Evolutionary conservation across 306 rosid genomes (phyloP), one percentile per base, ranked within the genome.

Genomic region (Chamaecrista fasciculata): DNA sequence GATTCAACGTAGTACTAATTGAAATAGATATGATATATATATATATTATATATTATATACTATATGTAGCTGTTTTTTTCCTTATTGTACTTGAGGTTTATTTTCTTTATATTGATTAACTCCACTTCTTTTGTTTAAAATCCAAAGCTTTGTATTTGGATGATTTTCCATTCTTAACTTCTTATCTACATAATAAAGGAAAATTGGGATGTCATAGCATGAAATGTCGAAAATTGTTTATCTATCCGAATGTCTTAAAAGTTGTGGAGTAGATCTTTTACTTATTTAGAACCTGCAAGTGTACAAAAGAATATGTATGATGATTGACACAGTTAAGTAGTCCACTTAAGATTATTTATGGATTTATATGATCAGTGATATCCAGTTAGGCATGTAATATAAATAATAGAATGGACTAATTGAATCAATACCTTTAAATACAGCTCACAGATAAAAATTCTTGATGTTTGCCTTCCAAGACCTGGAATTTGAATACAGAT

Each of bases 241-340:
- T 49, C 69, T 56, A 4, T 33, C 1, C 6, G 6, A 33, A 33
- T 8, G 4, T 33, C 6, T 70, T 36, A 11, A 63, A 64, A 73
- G 15, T 39, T 14, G 37, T 36, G 56, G 55, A 40, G 8, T 50
- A 8, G 20, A 70, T 23, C 55, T 65, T 56, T 64, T 51, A 33
- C 62, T 16, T 64, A 37, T 57, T 44, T 58, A 36, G 16, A 75
- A 71, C 4, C 51, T 23, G 53, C 21, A 48, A 68, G 56, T 60
- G 56, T 33, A 18, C 62, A 25, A 31, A 31, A 49, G 29, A 52
- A 46, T 28, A 53, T 62, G 62, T 53, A 62, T 50, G 67, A 36
- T 36, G 69, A 72, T 66, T 71, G 28, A 51, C 59, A 47, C n/a
- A 40, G 42, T 40, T 51, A 19, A 34, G 18, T 20, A 46, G 56